phyloP scores from a whole-genome alignment of 2,329 filamentous ascomycete species.

The Hawksworthiomyces lignivorus region DNA sequence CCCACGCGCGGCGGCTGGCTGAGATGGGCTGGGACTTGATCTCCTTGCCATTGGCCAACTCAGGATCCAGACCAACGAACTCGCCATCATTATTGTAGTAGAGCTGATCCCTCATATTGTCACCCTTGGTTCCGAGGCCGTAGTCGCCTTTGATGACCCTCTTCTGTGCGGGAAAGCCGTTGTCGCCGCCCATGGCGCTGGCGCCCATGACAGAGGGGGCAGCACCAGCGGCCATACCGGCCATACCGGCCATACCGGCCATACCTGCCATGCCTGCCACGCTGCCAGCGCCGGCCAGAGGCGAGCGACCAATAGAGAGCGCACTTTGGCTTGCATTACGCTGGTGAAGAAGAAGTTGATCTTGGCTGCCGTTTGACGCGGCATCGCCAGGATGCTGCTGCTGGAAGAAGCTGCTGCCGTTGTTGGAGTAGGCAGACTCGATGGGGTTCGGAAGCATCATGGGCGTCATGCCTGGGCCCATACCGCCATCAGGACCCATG shows the following conservation, averaged over 20 bases:
- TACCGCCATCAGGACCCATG: constrained; percentile 54
- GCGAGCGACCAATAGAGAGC: constrained; percentile 30
- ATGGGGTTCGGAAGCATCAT: constrained; percentile 46
- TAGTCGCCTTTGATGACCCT: constrained; percentile 64
- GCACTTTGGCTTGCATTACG: constrained; percentile 50
- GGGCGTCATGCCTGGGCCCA: constrained; percentile 21
- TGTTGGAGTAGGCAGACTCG: constrained; percentile 65
- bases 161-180: constrained; percentile 49
- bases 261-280: constrained; percentile 31
- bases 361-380: constrained; percentile 59
- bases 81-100: constrained; percentile 68
- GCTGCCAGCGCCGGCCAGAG: constrained; percentile 16
- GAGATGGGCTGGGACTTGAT: constrained; percentile 63
- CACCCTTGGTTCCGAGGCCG: constrained; percentile 79
- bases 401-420: constrained; percentile 63
- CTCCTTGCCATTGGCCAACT: constrained; percentile 67
- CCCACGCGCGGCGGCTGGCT: constrained; percentile 65
- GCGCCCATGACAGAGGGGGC: constrained; percentile 32
- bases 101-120: constrained; percentile 63
- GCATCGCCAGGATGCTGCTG: constrained; percentile 50
- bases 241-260: constrained; percentile 4
- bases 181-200: constrained; percentile 30
- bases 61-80: constrained; percentile 66
- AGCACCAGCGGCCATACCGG: constrained; percentile 30
- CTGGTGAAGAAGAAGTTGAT: constrained; percentile 63